Percentiles rank a stretch among this genome's conserved stretches.
These are phyloP conservation scores for Leucoagaricus sp. DNA, from an alignment of 1,284 basidiomycete species.

Conservation along the genomic window DNA sequence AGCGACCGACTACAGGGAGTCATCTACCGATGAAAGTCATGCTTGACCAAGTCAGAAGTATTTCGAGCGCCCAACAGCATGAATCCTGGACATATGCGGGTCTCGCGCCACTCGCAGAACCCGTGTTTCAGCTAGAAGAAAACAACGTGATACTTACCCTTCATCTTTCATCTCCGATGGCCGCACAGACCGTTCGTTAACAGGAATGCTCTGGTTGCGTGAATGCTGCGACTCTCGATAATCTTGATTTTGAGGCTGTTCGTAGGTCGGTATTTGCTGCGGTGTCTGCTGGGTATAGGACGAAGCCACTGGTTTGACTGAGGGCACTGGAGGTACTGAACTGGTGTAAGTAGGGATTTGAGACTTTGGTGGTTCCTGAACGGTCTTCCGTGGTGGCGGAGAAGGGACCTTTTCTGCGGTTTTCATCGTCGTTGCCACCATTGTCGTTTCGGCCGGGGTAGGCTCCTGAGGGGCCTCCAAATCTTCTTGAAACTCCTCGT, in stretches of 20 bases:
- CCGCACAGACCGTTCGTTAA: slow-evolving; percentile 68
- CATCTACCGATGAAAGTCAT: slow-evolving; percentile 32
- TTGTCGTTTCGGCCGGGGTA: slow-evolving; percentile 29
- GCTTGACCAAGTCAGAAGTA: slow-evolving; percentile 15
- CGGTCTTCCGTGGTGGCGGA: slow-evolving; percentile 14
- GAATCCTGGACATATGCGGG: slow-evolving; percentile 25
- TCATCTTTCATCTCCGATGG: slow-evolving; percentile 98
- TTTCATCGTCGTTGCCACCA: slow-evolving; percentile 18
- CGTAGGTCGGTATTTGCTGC: slow-evolving; percentile 77
- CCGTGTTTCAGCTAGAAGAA: slow-evolving; percentile 27
- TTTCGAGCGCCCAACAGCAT: slow-evolving; percentile 17
- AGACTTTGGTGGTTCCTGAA: slow-evolving; percentile 15
- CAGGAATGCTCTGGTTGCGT: slow-evolving; percentile 43
- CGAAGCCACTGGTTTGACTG: slow-evolving; percentile 32
- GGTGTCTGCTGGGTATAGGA: slow-evolving; percentile 37
- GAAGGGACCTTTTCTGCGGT: slow-evolving; percentile 20
- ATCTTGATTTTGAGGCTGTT: slow-evolving; percentile 58
- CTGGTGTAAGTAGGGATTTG: slow-evolving; percentile 18
- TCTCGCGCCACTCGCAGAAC: slow-evolving; percentile 35
- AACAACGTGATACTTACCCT: slow-evolving; percentile 74
- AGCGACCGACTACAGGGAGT: slow-evolving; percentile 62
- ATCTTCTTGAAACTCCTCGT: slow-evolving; percentile 44
- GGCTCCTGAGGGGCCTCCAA: slow-evolving; percentile 26
- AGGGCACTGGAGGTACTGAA: slow-evolving; percentile 1
- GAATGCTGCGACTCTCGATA: slow-evolving; percentile 46